Percentiles rank a stretch among this genome's conserved stretches.
These are phyloP conservation scores for Fonsecaea monophora DNA, from an alignment of 2,329 filamentous ascomycete genomes.

Conservation along the genomic window DNA sequence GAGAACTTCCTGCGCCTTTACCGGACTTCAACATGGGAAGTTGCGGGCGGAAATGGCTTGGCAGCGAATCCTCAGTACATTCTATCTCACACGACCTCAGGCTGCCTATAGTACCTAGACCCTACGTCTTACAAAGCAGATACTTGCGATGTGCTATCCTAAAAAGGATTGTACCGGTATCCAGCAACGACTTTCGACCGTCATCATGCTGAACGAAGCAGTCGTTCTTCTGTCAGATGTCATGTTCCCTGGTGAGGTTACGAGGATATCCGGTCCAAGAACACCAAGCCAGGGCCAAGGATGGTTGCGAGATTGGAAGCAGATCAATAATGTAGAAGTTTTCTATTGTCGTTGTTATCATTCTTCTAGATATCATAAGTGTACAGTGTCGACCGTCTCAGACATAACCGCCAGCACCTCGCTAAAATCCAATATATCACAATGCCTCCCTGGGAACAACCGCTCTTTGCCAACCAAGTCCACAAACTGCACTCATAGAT, in stretches of 20 bases:
- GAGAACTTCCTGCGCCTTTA: slow-evolving; percentile 5
- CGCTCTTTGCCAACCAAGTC: background rate
- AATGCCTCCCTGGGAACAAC: background rate
- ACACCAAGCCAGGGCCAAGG: background rate
- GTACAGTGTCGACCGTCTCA: background rate
- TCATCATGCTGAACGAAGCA: too few relatives aligned
- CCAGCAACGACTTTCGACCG: too few relatives aligned
- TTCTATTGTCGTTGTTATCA: background rate
- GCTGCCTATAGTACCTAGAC: too few relatives aligned
- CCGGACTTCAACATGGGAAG: background rate
- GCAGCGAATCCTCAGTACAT: background rate
- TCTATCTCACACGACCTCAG: too few relatives aligned
- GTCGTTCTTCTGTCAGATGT: too few relatives aligned
- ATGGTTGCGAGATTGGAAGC: background rate
- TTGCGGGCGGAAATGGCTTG: slow-evolving; percentile 6
- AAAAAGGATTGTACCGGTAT: too few relatives aligned
- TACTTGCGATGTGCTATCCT: background rate
- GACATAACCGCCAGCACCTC: slow-evolving; percentile 21
- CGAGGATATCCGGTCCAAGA: background rate
- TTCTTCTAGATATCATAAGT: background rate
- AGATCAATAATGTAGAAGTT: background rate
- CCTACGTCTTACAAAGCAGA: background rate
- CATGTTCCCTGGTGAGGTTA: background rate
- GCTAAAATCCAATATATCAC: slow-evolving; percentile 14
- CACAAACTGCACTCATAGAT: background rate